These are phyloP conservation scores for Diaporthe helianthi DNA, from an alignment of 2,329 filamentous ascomycete species.

Conservation along the genomic window DNA sequence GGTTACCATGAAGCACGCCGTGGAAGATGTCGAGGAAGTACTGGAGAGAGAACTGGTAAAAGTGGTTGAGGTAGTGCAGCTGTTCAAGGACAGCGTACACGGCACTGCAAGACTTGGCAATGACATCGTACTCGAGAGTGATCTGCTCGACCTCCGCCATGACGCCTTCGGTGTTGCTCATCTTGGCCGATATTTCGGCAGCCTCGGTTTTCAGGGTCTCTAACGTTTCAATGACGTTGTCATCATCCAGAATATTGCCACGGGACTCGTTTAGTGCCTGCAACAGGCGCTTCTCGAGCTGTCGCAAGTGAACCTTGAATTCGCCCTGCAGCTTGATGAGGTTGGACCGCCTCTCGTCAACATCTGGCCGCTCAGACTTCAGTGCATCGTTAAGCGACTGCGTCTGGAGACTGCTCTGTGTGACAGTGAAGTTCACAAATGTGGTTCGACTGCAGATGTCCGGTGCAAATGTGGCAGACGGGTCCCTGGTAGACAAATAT, in stretches of 20 bases:
- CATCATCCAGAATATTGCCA: slow-evolving; percentile 97
- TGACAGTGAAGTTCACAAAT: slow-evolving; percentile 99
- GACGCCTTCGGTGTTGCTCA: slow-evolving; percentile 94
- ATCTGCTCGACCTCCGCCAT: slow-evolving; percentile 98
- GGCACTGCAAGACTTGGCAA: slow-evolving; percentile 93
- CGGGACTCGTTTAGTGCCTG: slow-evolving; percentile 97
- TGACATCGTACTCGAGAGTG: slow-evolving; percentile 90
- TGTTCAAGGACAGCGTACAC: slow-evolving; percentile 98
- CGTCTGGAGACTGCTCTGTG: slow-evolving; percentile 97
- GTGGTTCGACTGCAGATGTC: slow-evolving; percentile 98
- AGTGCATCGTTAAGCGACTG: slow-evolving; percentile 97
- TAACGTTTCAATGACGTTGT: slow-evolving; percentile 96
- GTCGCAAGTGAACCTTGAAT: slow-evolving; percentile 96
- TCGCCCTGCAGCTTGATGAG: slow-evolving; percentile 98
- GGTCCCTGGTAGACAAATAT: slow-evolving; percentile 93
- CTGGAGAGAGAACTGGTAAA: slow-evolving; percentile 98
- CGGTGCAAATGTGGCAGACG: slow-evolving; percentile 92
- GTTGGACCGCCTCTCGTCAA: slow-evolving; percentile 94
- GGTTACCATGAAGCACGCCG: slow-evolving; percentile 82
- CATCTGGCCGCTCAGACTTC: slow-evolving; percentile 95
- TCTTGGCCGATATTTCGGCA: slow-evolving; percentile 94
- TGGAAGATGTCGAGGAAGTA: slow-evolving; percentile 99
- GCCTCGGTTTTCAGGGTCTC: slow-evolving; percentile 98
- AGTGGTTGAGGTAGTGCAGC: slow-evolving; percentile 97
- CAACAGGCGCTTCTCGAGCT: slow-evolving; percentile 91